These are phyloP conservation scores for Carex pumila DNA, from an alignment of 176 grass and related monocot genomes.

Conservation along the genomic window DNA sequence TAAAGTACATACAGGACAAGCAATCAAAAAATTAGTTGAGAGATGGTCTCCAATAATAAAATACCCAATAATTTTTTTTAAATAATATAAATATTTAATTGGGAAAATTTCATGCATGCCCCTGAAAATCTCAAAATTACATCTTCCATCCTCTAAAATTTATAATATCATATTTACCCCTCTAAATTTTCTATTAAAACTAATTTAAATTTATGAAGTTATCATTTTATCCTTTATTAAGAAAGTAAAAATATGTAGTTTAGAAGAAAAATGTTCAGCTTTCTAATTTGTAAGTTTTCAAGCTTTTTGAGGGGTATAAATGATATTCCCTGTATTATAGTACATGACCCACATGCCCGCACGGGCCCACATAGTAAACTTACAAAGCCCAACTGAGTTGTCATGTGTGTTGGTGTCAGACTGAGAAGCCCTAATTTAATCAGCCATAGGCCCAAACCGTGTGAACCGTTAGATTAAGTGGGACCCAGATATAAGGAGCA, in stretches of 20 bases:
- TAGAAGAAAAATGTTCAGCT: background rate
- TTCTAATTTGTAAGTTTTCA: no score
- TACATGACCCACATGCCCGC: background rate
- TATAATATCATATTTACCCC: no score
- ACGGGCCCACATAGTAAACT: background rate
- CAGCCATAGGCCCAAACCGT: constrained; percentile 1
- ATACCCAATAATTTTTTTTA: background rate
- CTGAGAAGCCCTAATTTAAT: background rate
- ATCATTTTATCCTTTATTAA: no score
- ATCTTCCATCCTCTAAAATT: no score
- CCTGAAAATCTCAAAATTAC: no score
- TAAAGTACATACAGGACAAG: background rate
- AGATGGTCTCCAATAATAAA: background rate
- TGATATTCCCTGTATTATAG: background rate
- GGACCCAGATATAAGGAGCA: background rate
- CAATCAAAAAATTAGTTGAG: background rate
- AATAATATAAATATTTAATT: no score
- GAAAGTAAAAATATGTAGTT: no score
- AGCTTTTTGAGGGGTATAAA: no score
- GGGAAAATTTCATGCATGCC: no score
- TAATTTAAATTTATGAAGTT: no score
- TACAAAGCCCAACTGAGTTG: background rate
- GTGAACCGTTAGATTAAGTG: constrained; percentile 17
- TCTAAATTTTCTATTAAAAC: no score
- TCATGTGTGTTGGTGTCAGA: constrained; percentile 14